A percentile compares a stretch with the other conserved stretches of the same genome.
Conservation (phyloP, 169 alveolate genomes). For the Plasmodium knowlesi region DNA sequence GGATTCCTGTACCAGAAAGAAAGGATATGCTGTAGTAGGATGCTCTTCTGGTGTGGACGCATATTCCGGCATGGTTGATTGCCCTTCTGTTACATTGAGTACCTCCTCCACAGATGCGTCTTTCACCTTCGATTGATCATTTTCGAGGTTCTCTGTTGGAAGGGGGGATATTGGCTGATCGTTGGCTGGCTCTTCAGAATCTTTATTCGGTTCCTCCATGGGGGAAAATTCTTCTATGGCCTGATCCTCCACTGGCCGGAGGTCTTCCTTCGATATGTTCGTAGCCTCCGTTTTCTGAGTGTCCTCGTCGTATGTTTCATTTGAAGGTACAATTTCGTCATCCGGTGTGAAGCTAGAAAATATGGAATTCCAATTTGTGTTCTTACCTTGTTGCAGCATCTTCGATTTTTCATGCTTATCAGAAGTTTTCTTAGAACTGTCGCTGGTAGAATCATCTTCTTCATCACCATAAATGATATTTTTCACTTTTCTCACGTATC, state of each 20-base stretch:
- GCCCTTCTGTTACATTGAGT: not conserved
- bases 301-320: not conserved
- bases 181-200: not conserved
- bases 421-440: not conserved
- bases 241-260: not conserved
- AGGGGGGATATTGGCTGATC: not conserved
- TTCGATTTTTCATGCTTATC: not conserved
- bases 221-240: not conserved
- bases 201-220: not conserved
- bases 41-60: not conserved
- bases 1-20: not conserved
- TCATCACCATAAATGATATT: not conserved
- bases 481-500: slow-evolving; percentile 11
- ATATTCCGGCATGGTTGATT: not conserved
- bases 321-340: not conserved
- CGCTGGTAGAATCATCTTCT: not conserved
- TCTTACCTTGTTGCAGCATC: not conserved
- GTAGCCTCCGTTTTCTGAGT: not conserved
- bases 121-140: not conserved
- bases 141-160: not conserved
- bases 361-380: not conserved
- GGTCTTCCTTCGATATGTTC: not conserved
- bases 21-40: not conserved
- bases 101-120: not conserved
- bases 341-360: not conserved